Evolutionary conservation across 805 yeast species (phyloP), one percentile per base, ranked within the genome.

Genomic region (Teunomyces atbi): DNA sequence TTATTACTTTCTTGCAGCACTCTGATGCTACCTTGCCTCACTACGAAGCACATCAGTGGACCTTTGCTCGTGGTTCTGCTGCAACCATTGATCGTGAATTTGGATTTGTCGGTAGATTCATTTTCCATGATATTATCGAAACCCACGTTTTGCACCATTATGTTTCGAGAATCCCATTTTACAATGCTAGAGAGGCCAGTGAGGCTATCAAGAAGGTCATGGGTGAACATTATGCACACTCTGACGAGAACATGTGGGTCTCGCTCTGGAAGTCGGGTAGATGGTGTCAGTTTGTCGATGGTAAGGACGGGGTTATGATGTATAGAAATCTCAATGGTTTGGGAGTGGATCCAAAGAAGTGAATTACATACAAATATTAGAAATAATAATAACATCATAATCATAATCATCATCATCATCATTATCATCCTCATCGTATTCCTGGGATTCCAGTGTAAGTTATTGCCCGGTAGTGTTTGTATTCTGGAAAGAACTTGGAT

Each of bases 361-460:
- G 37, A 33, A 23, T 23, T 23, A 23, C 11, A 23, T 23, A 23
- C 10, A 23, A 23, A 7, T 23, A 23, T 23, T 23, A 23, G 26
- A 23, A 23, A 7, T 23, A 23, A 23, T 23, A 7, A 23, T 3
- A 23, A 7, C 26, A 13, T 11, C 6, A 28, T 19, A 44, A 12
- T 16, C n/a, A 10, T 28, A 6, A 6, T 45, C 21, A 59, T 26
- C 44, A n/a, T n/a, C 11, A 23, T 23, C 26, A 13, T 11, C 6
- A 28, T 19, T 45, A 12, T 16, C n/a, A 10, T 28, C n/a, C 3
- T 45, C 21, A 59, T 26, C 44, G 33, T 20, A 66, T 60, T 43
- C 84, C 83, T 0, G 96, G 96, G 30, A 92, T 85, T 40, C 82
- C 76, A 0, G 83, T 78, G 2, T 74, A 68, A 0, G 84, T 82